These are phyloP conservation scores for Avena insularis DNA, from an alignment of 176 grass and related monocot species.

Conservation along the genomic window DNA sequence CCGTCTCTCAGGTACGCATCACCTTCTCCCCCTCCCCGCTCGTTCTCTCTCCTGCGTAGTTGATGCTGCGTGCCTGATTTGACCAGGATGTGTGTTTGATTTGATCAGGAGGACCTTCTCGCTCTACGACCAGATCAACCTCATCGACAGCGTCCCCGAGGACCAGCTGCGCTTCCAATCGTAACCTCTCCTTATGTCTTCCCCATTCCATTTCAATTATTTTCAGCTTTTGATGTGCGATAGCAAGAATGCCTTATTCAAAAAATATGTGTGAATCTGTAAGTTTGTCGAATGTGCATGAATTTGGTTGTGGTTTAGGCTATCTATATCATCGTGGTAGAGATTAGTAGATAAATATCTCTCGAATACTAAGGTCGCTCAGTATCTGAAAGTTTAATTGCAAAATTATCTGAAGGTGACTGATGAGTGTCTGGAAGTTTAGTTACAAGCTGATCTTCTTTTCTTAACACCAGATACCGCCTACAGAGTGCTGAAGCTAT, in stretches of 20 bases:
- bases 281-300: constrained; percentile 1
- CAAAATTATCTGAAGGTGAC: constrained; percentile 2
- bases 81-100: neutral
- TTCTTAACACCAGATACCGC: neutral
- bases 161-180: constrained; percentile 87
- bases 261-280: neutral
- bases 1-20: constrained; percentile 78
- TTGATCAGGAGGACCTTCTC: constrained; percentile 84
- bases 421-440: neutral
- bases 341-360: neutral
- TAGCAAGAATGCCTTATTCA: neutral
- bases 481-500: neutral
- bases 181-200: constrained; percentile 38
- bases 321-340: neutral
- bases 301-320: neutral
- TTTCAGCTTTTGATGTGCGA: neutral
- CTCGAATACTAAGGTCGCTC: neutral
- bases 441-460: neutral
- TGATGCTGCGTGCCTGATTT: constrained; percentile 7
- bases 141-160: constrained; percentile 87
- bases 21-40: neutral
- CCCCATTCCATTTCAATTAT: neutral
- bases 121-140: constrained; percentile 98
- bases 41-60: neutral
- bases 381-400: neutral